Base-by-base conservation (phyloP, 78 protist genomes). In the Dictyostelium brefeldianum region DNA sequence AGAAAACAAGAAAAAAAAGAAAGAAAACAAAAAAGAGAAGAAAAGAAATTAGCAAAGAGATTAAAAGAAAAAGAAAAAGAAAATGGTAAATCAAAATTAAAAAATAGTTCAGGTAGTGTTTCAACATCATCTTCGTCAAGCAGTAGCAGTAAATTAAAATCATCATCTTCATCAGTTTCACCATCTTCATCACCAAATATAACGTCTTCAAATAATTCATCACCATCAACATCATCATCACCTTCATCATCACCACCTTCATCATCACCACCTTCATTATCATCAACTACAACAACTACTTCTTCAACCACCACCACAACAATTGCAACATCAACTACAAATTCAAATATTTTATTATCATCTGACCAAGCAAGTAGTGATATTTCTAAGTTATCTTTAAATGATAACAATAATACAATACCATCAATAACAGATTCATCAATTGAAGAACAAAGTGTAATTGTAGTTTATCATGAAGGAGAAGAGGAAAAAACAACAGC, bases 1-100 rank as follows among this genome's bases (percentile, higher is more conserved):
- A 87, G 64, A 51, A 87, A 64, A 27, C 79, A 87, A 51, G 84
- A 77, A 36, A 87, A 87, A 15, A 67, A 56, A 51, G 93, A 87
- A 17, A 74, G 83, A 87, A 87, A 69, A 65, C 67, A 77, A 74
- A 87, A 70, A 69, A 74, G 83, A 78, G 93, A 87, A 14, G 84
- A 87, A 25, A 64, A 80, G 41, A 64, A 73, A 46, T 12, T 29
- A 9, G 25, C 31, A 25, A 87, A 77, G 36, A 74, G 36, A 65
- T 27, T 50, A 27, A 77, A 77, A 54, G 93, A 74, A 62, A 51
- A 46, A 22, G 56, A 36, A 36, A 62, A 50, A 36, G 83, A 36
- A 73, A 70, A 36, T 36, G 43, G 78, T 12, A 67, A 77, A 56
- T 27, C 62, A 47, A 36, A 74, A 67, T 31, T 62, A 12, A 62